phyloP scores from a whole-genome alignment of 768 basidiomycete species.

The Hydnomerulius pinastri region DNA sequence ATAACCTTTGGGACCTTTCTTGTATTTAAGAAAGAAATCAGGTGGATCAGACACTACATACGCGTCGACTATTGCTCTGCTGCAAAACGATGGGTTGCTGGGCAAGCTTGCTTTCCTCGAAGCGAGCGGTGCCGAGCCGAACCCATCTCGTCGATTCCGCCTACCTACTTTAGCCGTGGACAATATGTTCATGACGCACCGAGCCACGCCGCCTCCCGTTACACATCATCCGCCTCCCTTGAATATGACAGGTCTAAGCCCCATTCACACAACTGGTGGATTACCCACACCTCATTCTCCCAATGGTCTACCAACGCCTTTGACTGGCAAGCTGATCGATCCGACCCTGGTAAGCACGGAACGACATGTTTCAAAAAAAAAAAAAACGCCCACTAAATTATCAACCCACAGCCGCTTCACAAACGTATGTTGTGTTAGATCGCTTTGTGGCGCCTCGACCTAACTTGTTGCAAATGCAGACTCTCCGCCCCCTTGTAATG shows the following conservation, averaged over 20 bases:
- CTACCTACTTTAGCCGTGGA: conserved; percentile 57
- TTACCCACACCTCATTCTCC: conserved; percentile 70
- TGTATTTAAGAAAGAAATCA: conserved; percentile 26
- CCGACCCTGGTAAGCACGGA: conserved; percentile 55
- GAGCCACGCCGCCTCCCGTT: conserved; percentile 21
- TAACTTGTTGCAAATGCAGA: conserved; percentile 43
- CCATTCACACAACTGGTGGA: conserved; percentile 54
- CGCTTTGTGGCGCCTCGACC: background rate
- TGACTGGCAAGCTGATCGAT: conserved; percentile 48
- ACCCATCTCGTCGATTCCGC: conserved; percentile 48
- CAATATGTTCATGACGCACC: conserved; percentile 44
- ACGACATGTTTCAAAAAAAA: background rate
- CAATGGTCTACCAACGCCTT: conserved; percentile 34
- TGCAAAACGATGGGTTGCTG: conserved; percentile 62
- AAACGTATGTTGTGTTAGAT: conserved; percentile 56
- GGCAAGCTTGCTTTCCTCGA: conserved; percentile 68
- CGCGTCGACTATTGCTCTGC: conserved; percentile 51
- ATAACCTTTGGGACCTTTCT: background rate
- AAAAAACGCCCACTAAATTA: conserved; percentile 8
- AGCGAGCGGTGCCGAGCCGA: conserved; percentile 43
- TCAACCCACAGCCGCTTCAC: conserved; percentile 61
- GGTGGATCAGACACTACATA: conserved; percentile 61
- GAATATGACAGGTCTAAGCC: conserved; percentile 41
- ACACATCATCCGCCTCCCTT: conserved; percentile 48
- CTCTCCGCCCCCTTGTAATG: conserved; percentile 83